Evolutionary conservation across 805 yeast species (phyloP).

Genomic region (Kodamaea laetipori): DNA sequence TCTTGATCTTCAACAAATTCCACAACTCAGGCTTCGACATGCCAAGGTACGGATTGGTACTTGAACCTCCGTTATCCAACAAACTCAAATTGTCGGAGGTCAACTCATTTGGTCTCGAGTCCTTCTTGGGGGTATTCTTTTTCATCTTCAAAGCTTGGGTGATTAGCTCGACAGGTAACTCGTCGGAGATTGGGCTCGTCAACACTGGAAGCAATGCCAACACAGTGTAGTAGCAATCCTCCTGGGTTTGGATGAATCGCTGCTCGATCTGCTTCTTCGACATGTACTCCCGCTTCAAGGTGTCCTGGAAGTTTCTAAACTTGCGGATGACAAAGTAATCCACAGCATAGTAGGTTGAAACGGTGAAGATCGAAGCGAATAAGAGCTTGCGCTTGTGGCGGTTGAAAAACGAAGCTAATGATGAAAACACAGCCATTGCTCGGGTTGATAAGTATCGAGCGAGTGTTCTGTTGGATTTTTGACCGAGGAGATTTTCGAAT

Average conservation of each 20-base stretch:
- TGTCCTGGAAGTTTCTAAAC: constrained; percentile 41
- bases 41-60: constrained; percentile 26
- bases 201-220: constrained; percentile 80
- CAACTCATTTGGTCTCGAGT: constrained; percentile 19
- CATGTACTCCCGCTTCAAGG: constrained; percentile 42
- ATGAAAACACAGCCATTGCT: constrained; percentile 43
- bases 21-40: constrained; percentile 61
- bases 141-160: constrained; percentile 69
- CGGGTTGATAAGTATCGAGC: background rate
- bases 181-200: constrained; percentile 60
- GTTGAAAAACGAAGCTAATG: constrained; percentile 41
- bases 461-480: constrained; percentile 5
- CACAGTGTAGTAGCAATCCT: constrained; percentile 83
- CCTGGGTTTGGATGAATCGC: constrained; percentile 88
- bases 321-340: constrained; percentile 42
- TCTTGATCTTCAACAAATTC: constrained; percentile 75
- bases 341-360: constrained; percentile 39
- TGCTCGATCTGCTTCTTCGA: constrained; percentile 62
- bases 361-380: constrained; percentile 34
- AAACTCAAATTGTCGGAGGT: constrained; percentile 45
- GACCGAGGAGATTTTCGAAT: constrained; percentile 12
- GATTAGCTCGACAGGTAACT: constrained; percentile 69
- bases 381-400: constrained; percentile 42
- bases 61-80: constrained; percentile 30
- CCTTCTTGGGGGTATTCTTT: constrained; percentile 36